Percentiles rank a stretch among this genome's conserved stretches.
These are phyloP conservation scores for Penicillium sp. DNA, from an alignment of 2,329 filamentous ascomycete genomes.

Conservation along the genomic window DNA sequence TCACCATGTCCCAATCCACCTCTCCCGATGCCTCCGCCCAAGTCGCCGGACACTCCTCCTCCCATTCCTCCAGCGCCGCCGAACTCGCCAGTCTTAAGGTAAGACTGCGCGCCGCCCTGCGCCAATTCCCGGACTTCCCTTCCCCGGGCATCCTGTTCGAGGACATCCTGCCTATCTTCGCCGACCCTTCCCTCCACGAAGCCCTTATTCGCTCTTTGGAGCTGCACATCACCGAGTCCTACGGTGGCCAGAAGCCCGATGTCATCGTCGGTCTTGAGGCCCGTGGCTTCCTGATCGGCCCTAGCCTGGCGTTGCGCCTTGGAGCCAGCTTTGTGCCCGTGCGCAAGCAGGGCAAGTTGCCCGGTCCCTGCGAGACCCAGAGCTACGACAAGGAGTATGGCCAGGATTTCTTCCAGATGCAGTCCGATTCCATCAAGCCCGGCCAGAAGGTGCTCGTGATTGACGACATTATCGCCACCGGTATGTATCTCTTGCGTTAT, in stretches of 20 bases:
- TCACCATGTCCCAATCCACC: constrained; percentile 42
- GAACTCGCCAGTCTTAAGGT: constrained; percentile 63
- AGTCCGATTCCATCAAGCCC: constrained; percentile 75
- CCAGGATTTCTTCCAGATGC: constrained; percentile 93
- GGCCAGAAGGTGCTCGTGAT: constrained; percentile 91
- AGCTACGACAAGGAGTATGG: constrained; percentile 95
- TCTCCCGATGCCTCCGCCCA: constrained; percentile 43
- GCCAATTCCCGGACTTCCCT: constrained; percentile 89
- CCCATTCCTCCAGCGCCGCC: constrained; percentile 47
- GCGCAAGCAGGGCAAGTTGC: constrained; percentile 92
- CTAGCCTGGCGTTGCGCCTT: constrained; percentile 76
- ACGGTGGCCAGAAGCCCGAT: constrained; percentile 67
- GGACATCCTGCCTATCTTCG: constrained; percentile 96
- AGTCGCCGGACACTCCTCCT: constrained; percentile 44
- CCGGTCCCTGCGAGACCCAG: constrained; percentile 80
- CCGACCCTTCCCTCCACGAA: constrained; percentile 68
- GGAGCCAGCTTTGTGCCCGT: constrained; percentile 88
- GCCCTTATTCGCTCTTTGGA: constrained; percentile 80
- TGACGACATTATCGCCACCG: constrained; percentile 97
- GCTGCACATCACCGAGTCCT: constrained; percentile 69
- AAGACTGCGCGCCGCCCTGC: constrained; percentile 69
- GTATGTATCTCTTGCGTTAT: constrained; percentile 64
- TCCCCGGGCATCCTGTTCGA: constrained; percentile 91
- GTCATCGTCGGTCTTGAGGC: constrained; percentile 92
- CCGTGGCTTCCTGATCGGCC: constrained; percentile 92